phyloP scores from a whole-genome alignment of 805 yeast species.

The Monosporozyma solicola region DNA sequence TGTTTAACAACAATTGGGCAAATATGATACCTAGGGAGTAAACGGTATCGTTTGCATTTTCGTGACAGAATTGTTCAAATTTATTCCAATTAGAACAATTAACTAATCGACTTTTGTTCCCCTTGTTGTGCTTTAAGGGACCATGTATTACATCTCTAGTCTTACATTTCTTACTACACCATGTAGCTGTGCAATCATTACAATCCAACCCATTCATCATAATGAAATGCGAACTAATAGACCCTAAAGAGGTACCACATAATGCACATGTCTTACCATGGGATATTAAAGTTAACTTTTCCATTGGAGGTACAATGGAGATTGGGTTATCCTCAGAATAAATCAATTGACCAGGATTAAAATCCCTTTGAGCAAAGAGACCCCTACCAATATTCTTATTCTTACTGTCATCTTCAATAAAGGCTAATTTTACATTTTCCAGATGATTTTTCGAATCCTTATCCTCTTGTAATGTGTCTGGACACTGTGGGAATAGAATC shows the following conservation, averaged over 20 bases:
- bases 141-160: slow-evolving; percentile 44
- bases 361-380: slow-evolving; percentile 40
- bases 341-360: slow-evolving; percentile 43
- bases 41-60: slow-evolving; percentile 60
- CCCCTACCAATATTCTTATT: slow-evolving; percentile 13
- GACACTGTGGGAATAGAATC: slow-evolving; percentile 9
- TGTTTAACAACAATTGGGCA: slow-evolving; percentile 31
- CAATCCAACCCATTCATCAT: slow-evolving; percentile 51
- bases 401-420: neutral
- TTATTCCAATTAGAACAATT: slow-evolving; percentile 42
- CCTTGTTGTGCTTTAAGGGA: slow-evolving; percentile 44
- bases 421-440: neutral
- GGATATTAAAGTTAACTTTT: slow-evolving; percentile 48
- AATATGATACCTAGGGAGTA: slow-evolving; percentile 53
- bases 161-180: slow-evolving; percentile 65
- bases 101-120: slow-evolving; percentile 29
- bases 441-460: neutral
- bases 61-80: slow-evolving; percentile 53
- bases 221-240: slow-evolving; percentile 24
- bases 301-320: slow-evolving; percentile 57
- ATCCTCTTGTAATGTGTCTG: neutral
- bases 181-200: slow-evolving; percentile 50
- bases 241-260: slow-evolving; percentile 50
- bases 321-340: slow-evolving; percentile 57
- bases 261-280: slow-evolving; percentile 61